A percentile compares a stretch with the other conserved stretches of the same genome.
These are phyloP conservation scores for Vigna unguiculata DNA, from an alignment of 306 rosid species.

Conservation along the genomic window DNA sequence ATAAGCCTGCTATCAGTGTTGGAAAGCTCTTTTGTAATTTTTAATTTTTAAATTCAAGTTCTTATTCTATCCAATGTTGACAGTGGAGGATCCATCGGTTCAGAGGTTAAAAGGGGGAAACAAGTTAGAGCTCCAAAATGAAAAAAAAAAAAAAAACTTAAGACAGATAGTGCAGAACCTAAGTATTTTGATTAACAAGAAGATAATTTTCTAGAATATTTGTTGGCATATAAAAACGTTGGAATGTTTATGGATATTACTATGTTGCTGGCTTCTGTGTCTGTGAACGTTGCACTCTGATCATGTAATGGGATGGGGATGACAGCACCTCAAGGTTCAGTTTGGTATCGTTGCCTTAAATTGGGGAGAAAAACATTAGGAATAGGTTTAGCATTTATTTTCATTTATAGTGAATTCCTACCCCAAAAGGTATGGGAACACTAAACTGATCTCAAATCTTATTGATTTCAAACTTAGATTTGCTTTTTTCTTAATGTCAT, in stretches of 20 bases:
- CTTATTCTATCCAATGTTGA: not conserved
- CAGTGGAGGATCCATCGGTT: constrained; percentile 8
- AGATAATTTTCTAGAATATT: not conserved
- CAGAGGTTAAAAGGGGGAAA: not conserved
- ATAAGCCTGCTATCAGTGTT: not conserved
- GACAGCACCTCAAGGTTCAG: no score
- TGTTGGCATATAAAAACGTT: not conserved
- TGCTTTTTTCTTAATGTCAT: constrained; percentile 26
- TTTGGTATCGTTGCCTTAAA: constrained; percentile 2
- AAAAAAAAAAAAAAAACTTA: not conserved
- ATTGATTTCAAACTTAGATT: constrained; percentile 19
- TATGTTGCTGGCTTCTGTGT: not conserved
- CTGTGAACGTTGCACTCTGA: not conserved
- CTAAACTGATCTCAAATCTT: constrained; percentile 14
- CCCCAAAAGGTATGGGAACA: not conserved
- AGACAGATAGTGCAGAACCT: not conserved
- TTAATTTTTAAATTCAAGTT: not conserved
- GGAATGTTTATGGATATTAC: no score
- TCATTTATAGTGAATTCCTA: not conserved
- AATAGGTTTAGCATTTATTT: no score
- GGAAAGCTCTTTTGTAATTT: not conserved
- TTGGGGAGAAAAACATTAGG: not conserved
- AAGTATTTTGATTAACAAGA: not conserved
- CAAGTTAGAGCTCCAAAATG: not conserved
- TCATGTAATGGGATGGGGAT: not conserved